A percentile compares a stretch with the other conserved stretches of the same genome.
Evolutionary conservation across 2,329 filamentous ascomycete genomes (phyloP).

Genomic region (Penicillium sp.): DNA sequence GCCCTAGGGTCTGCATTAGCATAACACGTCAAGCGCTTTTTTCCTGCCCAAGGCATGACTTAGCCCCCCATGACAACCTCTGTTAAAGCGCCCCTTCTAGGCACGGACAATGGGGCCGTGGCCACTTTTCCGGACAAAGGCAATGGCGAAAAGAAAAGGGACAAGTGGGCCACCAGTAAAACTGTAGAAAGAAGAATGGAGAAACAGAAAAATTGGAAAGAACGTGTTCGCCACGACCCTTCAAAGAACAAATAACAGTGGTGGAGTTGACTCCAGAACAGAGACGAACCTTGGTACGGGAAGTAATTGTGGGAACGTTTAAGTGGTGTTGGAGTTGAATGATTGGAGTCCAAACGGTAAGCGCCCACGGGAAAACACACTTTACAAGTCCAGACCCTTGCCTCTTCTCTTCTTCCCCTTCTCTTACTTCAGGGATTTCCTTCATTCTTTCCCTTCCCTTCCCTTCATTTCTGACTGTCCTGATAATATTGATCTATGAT

Average conservation of each 20-base stretch:
- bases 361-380: slow-evolving; percentile 6
- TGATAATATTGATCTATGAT: slow-evolving; percentile 4
- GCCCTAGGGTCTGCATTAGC: not conserved
- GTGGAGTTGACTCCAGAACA: not conserved
- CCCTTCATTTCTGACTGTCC: slow-evolving; percentile 25
- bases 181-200: not conserved
- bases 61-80: not conserved
- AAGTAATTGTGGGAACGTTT: not conserved
- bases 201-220: not conserved
- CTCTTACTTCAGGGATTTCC: slow-evolving; percentile 11
- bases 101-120: not conserved
- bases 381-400: not conserved
- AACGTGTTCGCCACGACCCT: slow-evolving; percentile 11
- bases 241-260: not conserved
- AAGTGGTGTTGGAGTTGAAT: not conserved
- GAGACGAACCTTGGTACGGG: slow-evolving; percentile 3
- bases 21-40: not conserved
- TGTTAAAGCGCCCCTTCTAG: not conserved
- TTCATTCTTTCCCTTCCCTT: slow-evolving; percentile 24
- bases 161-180: not conserved
- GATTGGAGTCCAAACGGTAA: slow-evolving; percentile 4
- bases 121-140: not conserved
- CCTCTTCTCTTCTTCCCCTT: slow-evolving; percentile 12
- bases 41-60: not conserved
- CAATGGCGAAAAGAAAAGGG: not conserved